A percentile compares a stretch with the other conserved stretches of the same genome.
These are phyloP conservation scores for Botrytis porri DNA, from an alignment of 2,329 filamentous ascomycete species.

Conservation along the genomic window DNA sequence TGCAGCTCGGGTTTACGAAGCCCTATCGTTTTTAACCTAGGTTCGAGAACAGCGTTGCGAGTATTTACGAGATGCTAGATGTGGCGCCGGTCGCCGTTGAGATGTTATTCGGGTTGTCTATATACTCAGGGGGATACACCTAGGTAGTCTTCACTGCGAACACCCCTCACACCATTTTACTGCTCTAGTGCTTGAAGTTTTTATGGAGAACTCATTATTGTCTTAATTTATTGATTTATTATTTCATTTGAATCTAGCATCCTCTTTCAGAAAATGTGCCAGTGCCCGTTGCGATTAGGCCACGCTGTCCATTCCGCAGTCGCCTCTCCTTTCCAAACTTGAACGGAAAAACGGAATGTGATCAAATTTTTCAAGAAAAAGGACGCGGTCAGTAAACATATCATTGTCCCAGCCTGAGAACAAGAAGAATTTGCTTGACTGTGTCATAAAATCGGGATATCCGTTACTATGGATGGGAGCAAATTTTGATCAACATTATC, in stretches of 20 bases:
- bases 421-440: accelerated
- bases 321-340: not conserved
- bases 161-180: not conserved
- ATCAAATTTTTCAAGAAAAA: not conserved
- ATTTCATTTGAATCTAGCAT: not conserved
- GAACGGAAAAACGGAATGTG: not conserved
- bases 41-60: not conserved
- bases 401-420: not conserved
- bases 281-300: not conserved
- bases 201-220: not conserved
- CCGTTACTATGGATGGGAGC: not conserved
- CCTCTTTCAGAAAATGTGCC: not conserved
- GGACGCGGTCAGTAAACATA: not conserved
- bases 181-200: not conserved
- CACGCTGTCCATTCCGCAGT: not conserved
- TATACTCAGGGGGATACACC: not conserved
- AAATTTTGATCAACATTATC: not conserved
- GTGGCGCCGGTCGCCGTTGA: not conserved
- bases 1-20: not conserved
- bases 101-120: not conserved
- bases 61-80: not conserved
- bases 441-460: not conserved
- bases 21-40: not conserved
- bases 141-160: not conserved
- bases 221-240: not conserved